Percentiles rank a stretch among this genome's conserved stretches.
phyloP scores from a whole-genome alignment of 495 filamentous ascomycete species.

The Tuber magnatum region DNA sequence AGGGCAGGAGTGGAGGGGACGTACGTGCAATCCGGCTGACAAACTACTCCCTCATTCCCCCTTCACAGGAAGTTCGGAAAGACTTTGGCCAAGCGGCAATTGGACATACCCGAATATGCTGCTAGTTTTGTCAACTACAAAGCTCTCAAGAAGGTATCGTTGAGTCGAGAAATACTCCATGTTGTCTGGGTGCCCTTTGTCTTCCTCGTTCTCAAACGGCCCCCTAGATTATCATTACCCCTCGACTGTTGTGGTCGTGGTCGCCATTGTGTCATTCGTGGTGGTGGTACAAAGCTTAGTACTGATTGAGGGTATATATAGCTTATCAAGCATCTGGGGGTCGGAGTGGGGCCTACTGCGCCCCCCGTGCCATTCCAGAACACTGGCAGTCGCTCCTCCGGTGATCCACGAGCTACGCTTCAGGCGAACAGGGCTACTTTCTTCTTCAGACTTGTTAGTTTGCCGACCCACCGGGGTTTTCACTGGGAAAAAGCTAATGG shows the following conservation, averaged over 20 bases:
- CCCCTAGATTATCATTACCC: constrained; percentile 13
- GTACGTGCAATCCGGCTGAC: background rate
- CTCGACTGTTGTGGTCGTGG: constrained; percentile 21
- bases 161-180: background rate
- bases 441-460: constrained; percentile 86
- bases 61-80: constrained; percentile 92
- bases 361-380: constrained; percentile 64
- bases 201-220: background rate
- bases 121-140: constrained; percentile 99
- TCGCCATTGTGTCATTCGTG: constrained; percentile 3
- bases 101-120: constrained; percentile 98
- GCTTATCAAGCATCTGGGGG: constrained; percentile 70
- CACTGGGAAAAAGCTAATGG: constrained; percentile 5
- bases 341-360: constrained; percentile 63
- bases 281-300: constrained; percentile 21
- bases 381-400: constrained; percentile 54
- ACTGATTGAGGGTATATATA: constrained; percentile 42
- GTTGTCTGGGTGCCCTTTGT: background rate
- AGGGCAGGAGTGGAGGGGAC: background rate
- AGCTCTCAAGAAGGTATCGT: constrained; percentile 84
- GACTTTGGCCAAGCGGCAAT: constrained; percentile 95
- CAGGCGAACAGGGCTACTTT: constrained; percentile 98
- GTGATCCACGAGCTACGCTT: constrained; percentile 77
- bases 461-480: background rate
- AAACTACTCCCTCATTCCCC: background rate